Percentiles rank a stretch among this genome's conserved stretches.
phyloP scores from a whole-genome alignment of 768 basidiomycete genomes.

The Panus rudis region DNA sequence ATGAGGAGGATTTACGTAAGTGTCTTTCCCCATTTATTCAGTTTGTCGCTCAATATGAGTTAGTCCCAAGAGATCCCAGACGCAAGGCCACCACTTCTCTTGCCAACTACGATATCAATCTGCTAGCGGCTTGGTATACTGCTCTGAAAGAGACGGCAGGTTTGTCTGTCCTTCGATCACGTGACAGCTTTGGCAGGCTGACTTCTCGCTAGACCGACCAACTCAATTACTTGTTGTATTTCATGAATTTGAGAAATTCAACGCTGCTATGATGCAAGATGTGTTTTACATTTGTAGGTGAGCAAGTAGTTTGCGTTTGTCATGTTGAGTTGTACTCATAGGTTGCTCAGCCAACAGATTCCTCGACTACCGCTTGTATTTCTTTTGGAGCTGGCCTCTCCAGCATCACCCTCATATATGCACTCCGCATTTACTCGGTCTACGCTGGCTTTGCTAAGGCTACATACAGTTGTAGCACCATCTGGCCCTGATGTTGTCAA shows the following conservation, averaged over 20 bases:
- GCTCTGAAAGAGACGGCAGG: conserved; percentile 30
- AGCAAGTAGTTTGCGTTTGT: not conserved
- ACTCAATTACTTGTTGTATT: conserved; percentile 51
- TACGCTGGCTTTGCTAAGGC: conserved; percentile 49
- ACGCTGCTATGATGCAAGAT: conserved; percentile 55
- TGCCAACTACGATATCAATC: conserved; percentile 54
- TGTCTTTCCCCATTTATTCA: conserved; percentile 1
- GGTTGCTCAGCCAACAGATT: conserved; percentile 38
- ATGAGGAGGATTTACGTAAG: not conserved
- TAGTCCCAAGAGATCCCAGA: conserved; percentile 19
- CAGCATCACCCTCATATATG: conserved; percentile 42
- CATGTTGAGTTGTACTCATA: not conserved
- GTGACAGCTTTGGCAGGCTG: conserved; percentile 1
- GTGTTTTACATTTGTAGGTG: conserved; percentile 69
- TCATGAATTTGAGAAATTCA: conserved; percentile 73
- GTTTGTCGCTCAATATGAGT: not conserved
- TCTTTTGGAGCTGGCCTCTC: conserved; percentile 52
- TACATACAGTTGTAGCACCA: conserved; percentile 45
- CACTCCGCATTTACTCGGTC: conserved; percentile 53
- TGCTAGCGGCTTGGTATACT: conserved; percentile 55
- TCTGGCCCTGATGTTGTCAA: conserved; percentile 43
- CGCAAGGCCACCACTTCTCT: conserved; percentile 44
- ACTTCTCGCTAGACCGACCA: conserved; percentile 10
- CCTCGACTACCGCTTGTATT: conserved; percentile 57
- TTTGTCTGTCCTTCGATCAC: not conserved